Base-by-base conservation (phyloP, 306 rosid species). In the Luffa aegyptiaca region DNA sequence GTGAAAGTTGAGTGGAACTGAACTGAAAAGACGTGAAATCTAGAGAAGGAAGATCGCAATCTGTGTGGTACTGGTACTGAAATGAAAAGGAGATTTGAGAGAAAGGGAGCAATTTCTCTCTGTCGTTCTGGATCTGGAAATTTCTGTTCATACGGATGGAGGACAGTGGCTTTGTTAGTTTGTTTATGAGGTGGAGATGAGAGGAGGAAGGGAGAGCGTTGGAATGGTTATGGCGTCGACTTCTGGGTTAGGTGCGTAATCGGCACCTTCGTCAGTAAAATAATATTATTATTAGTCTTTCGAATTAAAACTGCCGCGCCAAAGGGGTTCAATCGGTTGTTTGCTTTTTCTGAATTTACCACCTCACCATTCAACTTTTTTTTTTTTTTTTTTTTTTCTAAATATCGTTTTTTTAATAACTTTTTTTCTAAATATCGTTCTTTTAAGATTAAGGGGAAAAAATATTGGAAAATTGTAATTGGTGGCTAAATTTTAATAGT, bases 181-280 rank as follows among this genome's bases (percentile, higher is more conserved):
- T 6, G 56, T 72, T 70, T 72, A 8, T 49, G 51, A 49, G 61
- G 74, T 21, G 55, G 21, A 44, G 16, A 58, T 14, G 75, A 53
- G 9, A 44, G 4, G 64, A 41, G 4, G 64, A 41, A 11, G 52
- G 16, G 17, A 1, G 37, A 20, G 53, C 37, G 77, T 45, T 59
- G 10, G 41, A 76, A 84, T 78, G 81, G 96, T 85, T 93, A 86
- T 86, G 86, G 89, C 83, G 92, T 94, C 92, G 56, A 71, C 85
- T 46, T 90, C 97, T 53, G 52, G 63, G 85, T 75, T 82, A 39
- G 81, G 85, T 63, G 78, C 17, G 31, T 58, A 17, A 80, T 82
- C 85, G 12, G 76, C 18, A 41, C 72, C 73, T 16, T 69, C 35
- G 51, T 31, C 14, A 45, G 14, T 68, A 68, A 68, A 68, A 68